Evolutionary conservation across 2,329 filamentous ascomycete genomes (phyloP), one percentile per base, ranked within the genome.

Genomic region (Paracamarosporium sp.): DNA sequence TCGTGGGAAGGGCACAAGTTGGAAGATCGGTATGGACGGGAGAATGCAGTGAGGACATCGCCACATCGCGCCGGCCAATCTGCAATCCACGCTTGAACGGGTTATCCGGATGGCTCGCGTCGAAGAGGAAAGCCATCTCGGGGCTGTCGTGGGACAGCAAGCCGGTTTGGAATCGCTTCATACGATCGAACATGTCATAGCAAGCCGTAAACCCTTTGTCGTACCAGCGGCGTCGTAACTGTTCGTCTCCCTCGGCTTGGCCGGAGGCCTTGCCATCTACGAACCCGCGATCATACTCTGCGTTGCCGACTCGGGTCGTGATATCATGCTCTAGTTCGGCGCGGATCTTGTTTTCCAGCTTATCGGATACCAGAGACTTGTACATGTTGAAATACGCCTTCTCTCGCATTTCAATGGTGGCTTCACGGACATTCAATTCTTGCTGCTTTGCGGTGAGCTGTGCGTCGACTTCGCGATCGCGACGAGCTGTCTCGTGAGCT

Each of bases 151-250:
- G n/a, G 1, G 63, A 2, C 6, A 71, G 52, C 0, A 17, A 33
- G 1, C 70, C 71, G 12, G 56, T 55, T 2, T 56, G 63, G 7
- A 69, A 4, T 1, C 63, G 57, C 24, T 46, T 50, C 15, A 71
- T 17, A 0, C 55, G 33, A 0, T 48, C 30, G 25, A 63, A 59
- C 4, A 62, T 36, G 12, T 48, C 52, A 20, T 57, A 56, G 24
- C 63, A 68, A 1, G 57, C 57, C 2, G 48, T 40, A 12, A 71
- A 73, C 0, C 71, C 71, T 8, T 68, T 48, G 1, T 67, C 28
- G 20, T 66, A 72, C 0, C 50, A 56, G 0, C 28, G 33, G 17
- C 61, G 31, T 1, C 30, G 36, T 0, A 48, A 51, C 11, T 59
- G 45, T 0, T 60, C 48, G 1, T 24, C 17, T 0, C 8, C 38